Conservation (phyloP, 176 grass and related monocot genomes). For the Avena atlantica region DNA sequence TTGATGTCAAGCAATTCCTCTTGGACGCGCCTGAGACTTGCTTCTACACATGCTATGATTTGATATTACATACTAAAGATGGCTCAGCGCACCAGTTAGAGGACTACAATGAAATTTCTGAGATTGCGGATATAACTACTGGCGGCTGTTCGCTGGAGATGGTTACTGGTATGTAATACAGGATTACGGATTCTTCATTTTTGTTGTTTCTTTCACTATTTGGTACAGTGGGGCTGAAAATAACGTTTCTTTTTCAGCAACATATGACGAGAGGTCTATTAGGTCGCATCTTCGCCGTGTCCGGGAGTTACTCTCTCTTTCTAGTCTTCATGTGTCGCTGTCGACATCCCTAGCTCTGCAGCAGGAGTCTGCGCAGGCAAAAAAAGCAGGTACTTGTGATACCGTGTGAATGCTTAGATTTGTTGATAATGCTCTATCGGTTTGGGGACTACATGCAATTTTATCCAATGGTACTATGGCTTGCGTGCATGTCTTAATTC, state of each 20-base stretch:
- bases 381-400: slow-evolving; percentile 62
- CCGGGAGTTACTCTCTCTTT: slow-evolving; percentile 87
- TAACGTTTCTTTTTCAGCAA: slow-evolving; percentile 65
- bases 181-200: neutral
- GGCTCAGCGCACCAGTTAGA: slow-evolving; percentile 81
- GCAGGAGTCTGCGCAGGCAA: slow-evolving; percentile 78
- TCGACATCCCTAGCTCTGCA: slow-evolving; percentile 86
- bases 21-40: slow-evolving; percentile 97
- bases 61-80: slow-evolving; percentile 89
- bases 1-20: slow-evolving; percentile 96
- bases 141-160: slow-evolving; percentile 91
- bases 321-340: slow-evolving; percentile 81
- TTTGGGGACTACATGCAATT: neutral
- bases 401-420: slow-evolving; percentile 5
- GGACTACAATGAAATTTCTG: slow-evolving; percentile 98
- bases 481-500: neutral
- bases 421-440: neutral
- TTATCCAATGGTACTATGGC: slow-evolving; percentile 29
- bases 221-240: slow-evolving; percentile 11
- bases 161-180: slow-evolving; percentile 71
- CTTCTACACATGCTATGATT: slow-evolving; percentile 95
- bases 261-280: slow-evolving; percentile 99
- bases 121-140: slow-evolving; percentile 87
- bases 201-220: neutral
- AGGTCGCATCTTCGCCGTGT: slow-evolving; percentile 87